Conservation (phyloP, 106 monocot species). For the Acanthochlamys bracteata region DNA sequence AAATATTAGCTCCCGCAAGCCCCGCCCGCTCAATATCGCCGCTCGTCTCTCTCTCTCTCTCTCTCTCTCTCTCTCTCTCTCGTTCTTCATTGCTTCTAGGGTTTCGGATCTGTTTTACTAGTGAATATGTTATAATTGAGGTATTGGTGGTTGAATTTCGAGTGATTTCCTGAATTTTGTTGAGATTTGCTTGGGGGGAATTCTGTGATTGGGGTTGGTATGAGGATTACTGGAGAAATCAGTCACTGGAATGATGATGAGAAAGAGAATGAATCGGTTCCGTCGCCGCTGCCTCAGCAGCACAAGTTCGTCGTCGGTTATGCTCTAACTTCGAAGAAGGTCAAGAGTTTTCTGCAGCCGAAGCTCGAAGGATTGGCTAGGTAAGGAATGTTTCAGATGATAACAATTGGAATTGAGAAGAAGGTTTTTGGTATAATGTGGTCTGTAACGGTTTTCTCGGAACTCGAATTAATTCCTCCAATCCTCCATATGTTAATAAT, state of each 20-base stretch:
- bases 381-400: slow-evolving; percentile 15
- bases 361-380: slow-evolving; percentile 70
- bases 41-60: background rate
- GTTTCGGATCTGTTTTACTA: background rate
- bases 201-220: background rate
- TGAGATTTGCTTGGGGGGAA: background rate
- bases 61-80: background rate
- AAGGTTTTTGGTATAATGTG: no score
- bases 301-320: slow-evolving; percentile 76
- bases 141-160: no score
- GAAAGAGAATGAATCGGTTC: slow-evolving; percentile 18
- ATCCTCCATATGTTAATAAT: no score
- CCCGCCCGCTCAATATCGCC: background rate
- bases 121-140: no score
- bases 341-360: slow-evolving; percentile 92
- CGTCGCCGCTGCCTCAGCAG: slow-evolving; percentile 8
- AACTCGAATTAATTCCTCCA: no score
- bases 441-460: no score
- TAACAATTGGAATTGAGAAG: no score
- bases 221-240: slow-evolving; percentile 38
- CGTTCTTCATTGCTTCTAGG: background rate
- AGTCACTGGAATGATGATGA: slow-evolving; percentile 21
- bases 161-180: background rate
- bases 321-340: slow-evolving; percentile 90
- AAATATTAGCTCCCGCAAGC: background rate